Conservation (phyloP, 208 protist species). For the Leptomonas pyrrhocoris region DNA sequence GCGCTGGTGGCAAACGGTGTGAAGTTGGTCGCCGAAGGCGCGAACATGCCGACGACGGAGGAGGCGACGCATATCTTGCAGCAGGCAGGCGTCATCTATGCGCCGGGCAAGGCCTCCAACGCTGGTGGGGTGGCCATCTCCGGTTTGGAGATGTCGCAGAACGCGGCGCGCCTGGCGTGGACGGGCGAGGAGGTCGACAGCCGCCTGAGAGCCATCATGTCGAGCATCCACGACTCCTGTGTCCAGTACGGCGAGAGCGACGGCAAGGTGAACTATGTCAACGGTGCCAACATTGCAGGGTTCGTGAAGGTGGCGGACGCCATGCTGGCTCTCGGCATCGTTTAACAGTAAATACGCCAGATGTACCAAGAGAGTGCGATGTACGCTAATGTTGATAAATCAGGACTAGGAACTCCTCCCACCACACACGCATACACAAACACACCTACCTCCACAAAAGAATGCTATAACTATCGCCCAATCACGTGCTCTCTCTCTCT, state of each 20-base stretch:
- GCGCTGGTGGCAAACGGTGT: conserved; percentile 78
- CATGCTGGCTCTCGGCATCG: conserved; percentile 67
- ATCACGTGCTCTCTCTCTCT: neutral
- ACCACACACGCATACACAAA: neutral
- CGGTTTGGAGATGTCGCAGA: conserved; percentile 96
- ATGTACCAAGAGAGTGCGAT: neutral
- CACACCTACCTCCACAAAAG: neutral
- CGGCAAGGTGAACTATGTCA: conserved; percentile 63
- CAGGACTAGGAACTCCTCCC: too few species aligned
- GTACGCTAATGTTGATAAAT: too few species aligned
- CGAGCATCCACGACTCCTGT: conserved; percentile 79
- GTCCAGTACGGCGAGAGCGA: conserved; percentile 56
- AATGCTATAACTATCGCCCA: neutral
- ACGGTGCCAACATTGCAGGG: conserved; percentile 94
- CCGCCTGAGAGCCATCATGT: conserved; percentile 92
- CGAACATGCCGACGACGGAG: conserved; percentile 92
- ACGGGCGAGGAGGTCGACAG: conserved; percentile 85
- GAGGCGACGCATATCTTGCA: conserved; percentile 83
- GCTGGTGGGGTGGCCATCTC: conserved; percentile 94
- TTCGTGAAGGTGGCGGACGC: conserved; percentile 87
- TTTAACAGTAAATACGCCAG: conserved; percentile 41
- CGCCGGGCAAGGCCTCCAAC: conserved; percentile 94
- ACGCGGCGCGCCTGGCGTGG: conserved; percentile 86
- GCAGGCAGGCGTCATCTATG: conserved; percentile 71
- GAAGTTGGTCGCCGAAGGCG: conserved; percentile 86